Evolutionary conservation across 2,329 filamentous ascomycete genomes (phyloP), one percentile per base, ranked within the genome.

Genomic region (Dryadomyces quercus-mongolicae): DNA sequence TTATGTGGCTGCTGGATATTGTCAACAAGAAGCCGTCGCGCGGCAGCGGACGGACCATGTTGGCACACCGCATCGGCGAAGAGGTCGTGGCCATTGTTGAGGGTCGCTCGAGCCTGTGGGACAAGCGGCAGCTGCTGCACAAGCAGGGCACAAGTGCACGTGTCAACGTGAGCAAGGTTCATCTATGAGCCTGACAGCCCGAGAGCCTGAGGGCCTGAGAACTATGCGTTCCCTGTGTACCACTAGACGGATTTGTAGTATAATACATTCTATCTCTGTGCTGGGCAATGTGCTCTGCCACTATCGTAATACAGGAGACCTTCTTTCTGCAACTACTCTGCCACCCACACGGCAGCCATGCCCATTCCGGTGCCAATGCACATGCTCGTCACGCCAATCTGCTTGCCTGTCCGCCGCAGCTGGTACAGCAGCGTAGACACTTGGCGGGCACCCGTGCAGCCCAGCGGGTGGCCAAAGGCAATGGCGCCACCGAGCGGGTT

Each of bases 401-500:
- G 87, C 77, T 93, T 79, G 56, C 84, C 82, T 53, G 82, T 93
- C 67, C 92, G 77, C 77, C 81, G 86, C 62, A 97, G 73, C 79
- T 97, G 92, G 61, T 90, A 94, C 59, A 97, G 74, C 64, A 97
- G 72, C 12, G 93, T 97, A 65, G 87, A 89, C 49, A 98, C 88
- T 74, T 97, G 93, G 66, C 93, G 80, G 10, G 92, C 89, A 52
- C 93, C 93, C 0, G 93, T 97, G 73, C 90, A 95, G 55, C 93
- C 93, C 18, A 97, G 77, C 0, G 93, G 93, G 72, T 97, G 93
- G 12, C 93, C 90, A 67, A 96, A 95, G 12, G 92, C 92, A 68
- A 96, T 96, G 38, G 91, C 91, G 59, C 92, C 92, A 60, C 92
- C 93, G 79, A 96, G 95, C 63, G 92, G 92, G 75, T 97, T 97